Evolutionary conservation across 345 rosid genomes (phyloP).

Genomic region (Luvunga scandens): DNA sequence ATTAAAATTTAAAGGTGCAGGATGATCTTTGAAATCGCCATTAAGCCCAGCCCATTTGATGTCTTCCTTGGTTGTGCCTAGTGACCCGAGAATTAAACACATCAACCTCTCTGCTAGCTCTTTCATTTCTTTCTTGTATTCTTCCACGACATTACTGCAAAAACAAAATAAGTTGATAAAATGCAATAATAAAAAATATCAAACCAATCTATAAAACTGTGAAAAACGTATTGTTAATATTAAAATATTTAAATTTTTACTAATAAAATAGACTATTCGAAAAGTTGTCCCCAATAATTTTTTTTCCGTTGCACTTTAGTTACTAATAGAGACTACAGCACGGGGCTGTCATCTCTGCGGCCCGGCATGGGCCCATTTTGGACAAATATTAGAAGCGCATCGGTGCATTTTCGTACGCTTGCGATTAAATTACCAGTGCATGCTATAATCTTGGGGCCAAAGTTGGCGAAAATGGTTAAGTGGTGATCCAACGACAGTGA

Average conservation of each 20-base stretch:
- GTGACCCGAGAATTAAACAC: conserved; percentile 53
- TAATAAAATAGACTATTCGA: no score
- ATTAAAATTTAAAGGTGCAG: conserved; percentile 60
- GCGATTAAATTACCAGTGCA: conserved; percentile 51
- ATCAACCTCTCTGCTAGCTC: conserved; percentile 54
- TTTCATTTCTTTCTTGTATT: conserved; percentile 64
- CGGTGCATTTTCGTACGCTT: conserved; percentile 17
- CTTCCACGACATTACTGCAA: conserved; percentile 49
- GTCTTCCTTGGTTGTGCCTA: conserved; percentile 50
- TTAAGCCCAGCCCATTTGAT: conserved; percentile 63
- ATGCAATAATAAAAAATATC: no score
- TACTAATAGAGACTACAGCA: no score
- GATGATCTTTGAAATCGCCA: conserved; percentile 35
- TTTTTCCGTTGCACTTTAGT: no score
- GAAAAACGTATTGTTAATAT: no score
- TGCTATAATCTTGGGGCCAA: conserved; percentile 66
- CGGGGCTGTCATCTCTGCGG: no score
- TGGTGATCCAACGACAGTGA: conserved; percentile 78
- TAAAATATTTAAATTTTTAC: background rate
- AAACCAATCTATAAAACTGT: no score
- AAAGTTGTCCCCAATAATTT: no score
- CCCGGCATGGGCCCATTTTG: no score
- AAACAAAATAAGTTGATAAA: background rate
- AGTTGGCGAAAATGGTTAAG: conserved; percentile 66
- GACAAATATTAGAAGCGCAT: conserved; percentile 13